Evolutionary conservation across 257 asterid genomes (phyloP).

Genomic region (Nemophila menziesii): DNA sequence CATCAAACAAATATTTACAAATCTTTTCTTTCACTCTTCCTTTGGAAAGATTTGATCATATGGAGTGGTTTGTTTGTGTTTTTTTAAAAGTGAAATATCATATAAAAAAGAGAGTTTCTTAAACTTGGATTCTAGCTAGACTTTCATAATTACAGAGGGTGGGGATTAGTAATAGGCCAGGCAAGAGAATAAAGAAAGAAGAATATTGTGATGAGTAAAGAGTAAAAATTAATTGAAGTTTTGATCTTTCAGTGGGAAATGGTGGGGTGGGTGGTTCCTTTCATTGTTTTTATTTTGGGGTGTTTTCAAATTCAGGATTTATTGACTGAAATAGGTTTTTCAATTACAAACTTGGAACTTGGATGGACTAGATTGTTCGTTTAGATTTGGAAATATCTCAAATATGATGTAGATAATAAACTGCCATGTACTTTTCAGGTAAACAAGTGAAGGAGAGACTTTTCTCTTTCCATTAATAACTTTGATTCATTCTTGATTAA

Average conservation of each 20-base stretch:
- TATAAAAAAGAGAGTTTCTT: conserved; percentile 23
- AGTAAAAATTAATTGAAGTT: not conserved
- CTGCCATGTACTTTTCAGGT: no score
- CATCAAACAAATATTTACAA: conserved; percentile 24
- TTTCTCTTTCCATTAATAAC: no score
- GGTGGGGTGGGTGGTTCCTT: conserved; percentile 20
- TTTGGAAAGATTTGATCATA: conserved; percentile 10
- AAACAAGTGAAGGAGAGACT: no score
- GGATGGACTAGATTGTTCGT: conserved; percentile 15
- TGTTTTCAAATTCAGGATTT: conserved; percentile 7
- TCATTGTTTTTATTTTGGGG: conserved; percentile 18
- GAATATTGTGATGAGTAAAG: conserved; percentile 4
- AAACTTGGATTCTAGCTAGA: conserved; percentile 30
- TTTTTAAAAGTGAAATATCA: conserved; percentile 11
- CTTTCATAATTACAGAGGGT: conserved; percentile 13
- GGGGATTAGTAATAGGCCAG: no score
- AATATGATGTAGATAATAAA: no score
- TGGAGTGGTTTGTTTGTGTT: conserved; percentile 34
- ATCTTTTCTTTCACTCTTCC: conserved; percentile 21
- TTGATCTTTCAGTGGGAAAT: conserved; percentile 30
- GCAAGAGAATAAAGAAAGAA: not conserved
- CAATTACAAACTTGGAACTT: conserved; percentile 21
- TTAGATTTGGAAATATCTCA: no score
- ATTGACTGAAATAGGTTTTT: conserved; percentile 18
- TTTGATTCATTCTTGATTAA: no score